Evolutionary conservation across 345 rosid species (phyloP).

Genomic region (Arabis hirsuta): DNA sequence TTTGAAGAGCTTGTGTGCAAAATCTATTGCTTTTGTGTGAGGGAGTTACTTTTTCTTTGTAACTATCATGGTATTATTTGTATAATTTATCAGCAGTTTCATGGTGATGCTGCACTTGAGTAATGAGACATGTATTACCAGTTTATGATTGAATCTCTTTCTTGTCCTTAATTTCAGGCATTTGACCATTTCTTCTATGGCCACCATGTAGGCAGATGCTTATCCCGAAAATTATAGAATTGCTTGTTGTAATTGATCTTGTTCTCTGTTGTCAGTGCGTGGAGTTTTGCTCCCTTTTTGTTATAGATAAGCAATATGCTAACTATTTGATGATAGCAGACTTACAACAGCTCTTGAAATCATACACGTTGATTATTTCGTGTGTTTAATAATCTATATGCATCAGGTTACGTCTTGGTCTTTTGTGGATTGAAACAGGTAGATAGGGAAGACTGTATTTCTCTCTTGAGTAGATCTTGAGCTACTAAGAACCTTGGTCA

Average conservation of each 20-base stretch:
- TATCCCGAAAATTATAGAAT: too few relatives aligned
- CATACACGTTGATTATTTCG: background rate
- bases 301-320: too few relatives aligned
- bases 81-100: constrained; percentile 3
- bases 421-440: constrained; percentile 14
- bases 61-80: background rate
- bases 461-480: constrained; percentile 25
- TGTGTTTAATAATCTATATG: background rate
- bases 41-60: background rate
- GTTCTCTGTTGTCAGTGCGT: too few relatives aligned
- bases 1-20: constrained; percentile 5
- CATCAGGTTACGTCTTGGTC: background rate
- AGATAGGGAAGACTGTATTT: background rate
- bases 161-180: too few relatives aligned
- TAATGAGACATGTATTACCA: background rate
- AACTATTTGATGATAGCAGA: too few relatives aligned
- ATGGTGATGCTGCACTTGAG: constrained; percentile 29
- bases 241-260: too few relatives aligned
- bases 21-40: background rate
- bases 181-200: too few relatives aligned
- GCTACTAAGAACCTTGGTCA: background rate
- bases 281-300: too few relatives aligned
- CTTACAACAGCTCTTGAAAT: too few relatives aligned
- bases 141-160: too few relatives aligned
- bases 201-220: too few relatives aligned